Conservation (phyloP, 768 basidiomycete genomes). For the Boletus rubescentipes region DNA sequence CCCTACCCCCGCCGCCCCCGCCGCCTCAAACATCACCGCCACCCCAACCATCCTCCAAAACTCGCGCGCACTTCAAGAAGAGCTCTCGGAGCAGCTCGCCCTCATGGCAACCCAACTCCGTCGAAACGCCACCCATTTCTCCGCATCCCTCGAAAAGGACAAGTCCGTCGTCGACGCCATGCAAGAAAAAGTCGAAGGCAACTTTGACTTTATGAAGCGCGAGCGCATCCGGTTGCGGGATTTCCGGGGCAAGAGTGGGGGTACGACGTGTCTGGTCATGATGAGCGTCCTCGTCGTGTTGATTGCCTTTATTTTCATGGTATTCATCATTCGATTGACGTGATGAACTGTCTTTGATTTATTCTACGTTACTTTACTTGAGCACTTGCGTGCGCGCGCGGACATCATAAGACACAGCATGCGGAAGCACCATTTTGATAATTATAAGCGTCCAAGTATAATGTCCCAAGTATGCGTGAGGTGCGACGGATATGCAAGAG, state of each 20-base stretch:
- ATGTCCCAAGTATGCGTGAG: constrained; percentile 12
- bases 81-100: constrained; percentile 71
- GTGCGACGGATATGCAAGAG: constrained; percentile 3
- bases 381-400: neutral
- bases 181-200: constrained; percentile 71
- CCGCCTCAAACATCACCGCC: constrained; percentile 36
- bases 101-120: constrained; percentile 89
- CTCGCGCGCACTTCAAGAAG: constrained; percentile 66
- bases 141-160: constrained; percentile 70
- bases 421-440: constrained; percentile 5
- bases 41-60: constrained; percentile 48
- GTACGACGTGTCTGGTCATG: constrained; percentile 72
- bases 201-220: constrained; percentile 65
- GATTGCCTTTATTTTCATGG: constrained; percentile 68
- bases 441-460: constrained; percentile 7
- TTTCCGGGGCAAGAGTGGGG: constrained; percentile 60
- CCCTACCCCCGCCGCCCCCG: constrained; percentile 31
- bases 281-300: constrained; percentile 64
- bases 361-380: neutral
- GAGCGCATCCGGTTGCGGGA: constrained; percentile 61
- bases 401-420: neutral
- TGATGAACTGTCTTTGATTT: constrained; percentile 18
- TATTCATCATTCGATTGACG: constrained; percentile 69
- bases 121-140: constrained; percentile 78
- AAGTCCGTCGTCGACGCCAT: constrained; percentile 66